Evolutionary conservation across 1,284 basidiomycete genomes (phyloP).

Genomic region (Xanthoconium separans): DNA sequence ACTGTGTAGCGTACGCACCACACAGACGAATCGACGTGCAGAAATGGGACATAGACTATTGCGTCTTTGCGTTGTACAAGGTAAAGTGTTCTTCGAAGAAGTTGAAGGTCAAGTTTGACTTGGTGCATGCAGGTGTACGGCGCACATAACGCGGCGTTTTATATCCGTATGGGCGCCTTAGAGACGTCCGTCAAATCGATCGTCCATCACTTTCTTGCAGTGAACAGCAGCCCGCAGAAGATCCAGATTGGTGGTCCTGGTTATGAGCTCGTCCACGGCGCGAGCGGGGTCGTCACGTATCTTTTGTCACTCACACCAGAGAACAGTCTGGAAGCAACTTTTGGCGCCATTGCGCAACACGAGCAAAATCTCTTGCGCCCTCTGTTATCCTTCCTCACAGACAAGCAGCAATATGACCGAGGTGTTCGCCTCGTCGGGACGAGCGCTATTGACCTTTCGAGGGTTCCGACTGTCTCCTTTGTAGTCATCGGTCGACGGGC

Average conservation of each 20-base stretch:
- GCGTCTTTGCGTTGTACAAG: slow-evolving; percentile 76
- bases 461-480: slow-evolving; percentile 76
- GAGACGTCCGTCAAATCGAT: slow-evolving; percentile 51
- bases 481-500: slow-evolving; percentile 57
- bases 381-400: slow-evolving; percentile 42
- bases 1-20: slow-evolving; percentile 80
- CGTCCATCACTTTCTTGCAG: slow-evolving; percentile 70
- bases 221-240: slow-evolving; percentile 52
- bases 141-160: slow-evolving; percentile 68
- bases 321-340: slow-evolving; percentile 46
- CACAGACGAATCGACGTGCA: slow-evolving; percentile 69
- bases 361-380: slow-evolving; percentile 44
- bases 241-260: slow-evolving; percentile 71
- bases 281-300: slow-evolving; percentile 63
- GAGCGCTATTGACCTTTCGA: slow-evolving; percentile 39
- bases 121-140: slow-evolving; percentile 63
- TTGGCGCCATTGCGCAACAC: slow-evolving; percentile 44
- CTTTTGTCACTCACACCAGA: slow-evolving; percentile 56
- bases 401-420: slow-evolving; percentile 41
- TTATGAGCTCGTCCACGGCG: slow-evolving; percentile 66
- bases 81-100: slow-evolving; percentile 36
- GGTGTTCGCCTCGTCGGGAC: slow-evolving; percentile 71
- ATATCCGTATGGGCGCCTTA: slow-evolving; percentile 50
- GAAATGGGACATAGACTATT: slow-evolving; percentile 76
- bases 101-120: neutral